A percentile compares a stretch with the other conserved stretches of the same genome.
Conservation (phyloP, 1,139 yeast species). For the Yamadazyma kanchanaburiensis region DNA sequence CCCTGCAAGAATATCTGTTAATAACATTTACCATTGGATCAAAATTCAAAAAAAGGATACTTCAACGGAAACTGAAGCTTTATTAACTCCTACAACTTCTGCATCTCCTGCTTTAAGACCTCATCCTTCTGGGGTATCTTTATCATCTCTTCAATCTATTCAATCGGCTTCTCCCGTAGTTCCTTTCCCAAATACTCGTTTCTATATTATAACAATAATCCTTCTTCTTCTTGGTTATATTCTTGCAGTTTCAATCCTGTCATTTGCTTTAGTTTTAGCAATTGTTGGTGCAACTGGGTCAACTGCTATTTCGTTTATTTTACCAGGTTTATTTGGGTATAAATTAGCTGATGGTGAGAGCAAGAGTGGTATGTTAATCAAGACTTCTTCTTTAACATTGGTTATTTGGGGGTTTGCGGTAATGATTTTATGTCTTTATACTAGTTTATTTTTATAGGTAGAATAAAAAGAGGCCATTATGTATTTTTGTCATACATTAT, state of each 20-base stretch:
- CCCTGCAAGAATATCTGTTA: conserved; percentile 84
- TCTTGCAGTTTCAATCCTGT: conserved; percentile 42
- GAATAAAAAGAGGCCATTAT: no score
- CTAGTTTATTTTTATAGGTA: conserved; percentile 25
- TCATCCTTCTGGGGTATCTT: no score
- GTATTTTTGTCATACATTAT: no score
- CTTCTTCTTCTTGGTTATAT: conserved; percentile 43
- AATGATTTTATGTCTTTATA: conserved; percentile 39
- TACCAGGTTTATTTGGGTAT: conserved; percentile 59
- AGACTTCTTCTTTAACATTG: conserved; percentile 27
- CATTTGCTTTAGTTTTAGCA: conserved; percentile 56
- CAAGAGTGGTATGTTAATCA: conserved; percentile 21
- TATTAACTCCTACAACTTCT: conserved; percentile 21
- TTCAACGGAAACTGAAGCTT: conserved; percentile 1
- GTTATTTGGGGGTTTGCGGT: conserved; percentile 42
- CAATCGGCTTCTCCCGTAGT: conserved; percentile 23
- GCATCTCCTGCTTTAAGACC: no score
- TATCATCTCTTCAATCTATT: no score
- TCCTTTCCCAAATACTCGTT: conserved; percentile 51
- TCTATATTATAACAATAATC: conserved; percentile 43
- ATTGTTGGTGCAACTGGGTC: conserved; percentile 63
- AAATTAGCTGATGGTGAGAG: conserved; percentile 32
- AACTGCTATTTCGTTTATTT: conserved; percentile 54
- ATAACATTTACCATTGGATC: conserved; percentile 64
- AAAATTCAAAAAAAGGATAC: conserved; percentile 1